Conservation (phyloP, 306 rosid genomes). For the Quercus aquifolioides region DNA sequence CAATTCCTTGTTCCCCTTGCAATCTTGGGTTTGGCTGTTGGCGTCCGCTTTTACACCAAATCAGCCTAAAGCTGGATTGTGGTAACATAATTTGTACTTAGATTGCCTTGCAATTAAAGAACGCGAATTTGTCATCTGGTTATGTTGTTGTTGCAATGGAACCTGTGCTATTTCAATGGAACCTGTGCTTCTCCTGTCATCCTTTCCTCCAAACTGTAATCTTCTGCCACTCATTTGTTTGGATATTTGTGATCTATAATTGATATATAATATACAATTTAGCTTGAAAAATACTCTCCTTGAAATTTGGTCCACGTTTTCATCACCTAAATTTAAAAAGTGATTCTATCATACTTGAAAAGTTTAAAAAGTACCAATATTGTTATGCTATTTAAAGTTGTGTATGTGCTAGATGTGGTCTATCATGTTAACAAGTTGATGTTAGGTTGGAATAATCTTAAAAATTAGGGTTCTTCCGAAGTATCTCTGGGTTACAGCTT, state of each 20-base stretch:
- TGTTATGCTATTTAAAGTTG: no score
- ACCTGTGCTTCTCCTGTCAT: neutral
- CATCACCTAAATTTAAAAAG: no score
- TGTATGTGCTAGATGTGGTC: no score
- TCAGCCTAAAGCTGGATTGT: constrained; percentile 22
- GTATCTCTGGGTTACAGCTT: no score
- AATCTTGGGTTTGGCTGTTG: constrained; percentile 53
- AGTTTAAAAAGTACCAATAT: no score
- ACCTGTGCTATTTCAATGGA: neutral
- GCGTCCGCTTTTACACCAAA: constrained; percentile 51
- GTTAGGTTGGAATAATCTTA: no score
- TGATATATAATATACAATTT: neutral
- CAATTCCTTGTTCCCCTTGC: constrained; percentile 58
- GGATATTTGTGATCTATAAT: neutral
- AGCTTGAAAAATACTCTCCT: no score
- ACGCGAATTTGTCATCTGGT: neutral
- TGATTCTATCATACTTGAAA: no score
- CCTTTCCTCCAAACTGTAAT: neutral
- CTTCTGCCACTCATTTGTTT: neutral
- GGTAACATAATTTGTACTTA: neutral
- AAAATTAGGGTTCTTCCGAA: no score
- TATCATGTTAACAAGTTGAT: no score
- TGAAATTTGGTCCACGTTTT: no score
- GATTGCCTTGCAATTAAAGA: neutral
- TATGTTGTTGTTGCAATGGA: neutral